A percentile compares a stretch with the other conserved stretches of the same genome.
Conservation (phyloP, 2,329 filamentous ascomycete species). For the Xylariaceae sp. region DNA sequence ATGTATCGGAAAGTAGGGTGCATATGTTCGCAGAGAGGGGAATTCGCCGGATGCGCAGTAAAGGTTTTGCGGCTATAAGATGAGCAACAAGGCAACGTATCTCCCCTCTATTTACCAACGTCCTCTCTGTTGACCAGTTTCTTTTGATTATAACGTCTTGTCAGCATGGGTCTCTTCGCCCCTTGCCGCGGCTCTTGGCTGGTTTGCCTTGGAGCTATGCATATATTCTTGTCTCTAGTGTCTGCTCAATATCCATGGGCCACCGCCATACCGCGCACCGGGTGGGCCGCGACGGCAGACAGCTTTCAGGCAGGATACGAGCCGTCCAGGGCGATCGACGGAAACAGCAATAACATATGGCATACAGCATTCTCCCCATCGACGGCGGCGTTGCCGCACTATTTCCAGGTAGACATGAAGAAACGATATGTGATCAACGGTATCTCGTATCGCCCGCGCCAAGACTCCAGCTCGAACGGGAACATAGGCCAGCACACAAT, state of each 20-base stretch:
- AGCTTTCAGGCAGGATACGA: slow-evolving; percentile 28
- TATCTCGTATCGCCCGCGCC: slow-evolving; percentile 30
- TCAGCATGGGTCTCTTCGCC: not conserved
- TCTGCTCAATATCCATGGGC: slow-evolving; percentile 22
- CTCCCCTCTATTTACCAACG: not conserved
- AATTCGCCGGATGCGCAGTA: too few species aligned
- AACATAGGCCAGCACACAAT: slow-evolving; percentile 31
- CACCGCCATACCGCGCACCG: slow-evolving; percentile 19
- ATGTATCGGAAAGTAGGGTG: too few species aligned
- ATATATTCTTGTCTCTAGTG: slow-evolving; percentile 15
- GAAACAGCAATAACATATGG: slow-evolving; percentile 29
- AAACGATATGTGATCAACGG: slow-evolving; percentile 28
- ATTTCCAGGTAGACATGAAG: slow-evolving; percentile 32
- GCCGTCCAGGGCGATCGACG: slow-evolving; percentile 30
- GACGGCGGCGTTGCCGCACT: slow-evolving; percentile 25
- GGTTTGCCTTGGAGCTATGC: slow-evolving; percentile 6
- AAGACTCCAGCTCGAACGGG: slow-evolving; percentile 27
- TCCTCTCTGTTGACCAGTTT: not conserved
- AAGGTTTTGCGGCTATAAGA: too few species aligned
- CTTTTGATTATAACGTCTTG: not conserved
- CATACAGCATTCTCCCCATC: slow-evolving; percentile 25
- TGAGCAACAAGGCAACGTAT: not conserved
- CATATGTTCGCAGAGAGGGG: too few species aligned
- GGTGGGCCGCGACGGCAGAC: slow-evolving; percentile 31
- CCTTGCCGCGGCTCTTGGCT: slow-evolving; percentile 7